Percentiles rank a stretch among this genome's conserved stretches.
Conservation (phyloP, 805 yeast species). For the Kodamaea restingae region DNA sequence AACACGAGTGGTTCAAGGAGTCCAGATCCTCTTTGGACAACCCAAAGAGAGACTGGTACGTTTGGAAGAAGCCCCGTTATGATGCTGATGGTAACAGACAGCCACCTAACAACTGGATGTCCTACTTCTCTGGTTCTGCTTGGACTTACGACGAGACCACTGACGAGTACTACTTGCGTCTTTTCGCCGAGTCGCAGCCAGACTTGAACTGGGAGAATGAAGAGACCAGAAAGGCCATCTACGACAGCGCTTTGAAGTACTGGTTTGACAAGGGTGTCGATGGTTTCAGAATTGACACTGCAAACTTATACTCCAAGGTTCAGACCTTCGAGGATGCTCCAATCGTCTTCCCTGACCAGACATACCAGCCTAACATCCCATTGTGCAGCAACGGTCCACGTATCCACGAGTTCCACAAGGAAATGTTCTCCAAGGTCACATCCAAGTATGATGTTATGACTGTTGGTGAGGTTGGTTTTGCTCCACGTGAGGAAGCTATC, state of each 20-base stretch:
- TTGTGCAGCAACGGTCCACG: constrained; percentile 47
- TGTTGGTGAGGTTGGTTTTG: constrained; percentile 53
- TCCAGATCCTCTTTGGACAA: constrained; percentile 47
- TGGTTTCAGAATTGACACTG: constrained; percentile 58
- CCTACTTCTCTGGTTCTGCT: constrained; percentile 51
- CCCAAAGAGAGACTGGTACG: constrained; percentile 59
- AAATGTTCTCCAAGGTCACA: constrained; percentile 41
- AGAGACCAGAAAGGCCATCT: constrained; percentile 36
- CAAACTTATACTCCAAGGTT: constrained; percentile 49
- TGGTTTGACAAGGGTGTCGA: constrained; percentile 57
- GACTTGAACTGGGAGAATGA: constrained; percentile 61
- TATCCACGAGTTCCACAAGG: constrained; percentile 55
- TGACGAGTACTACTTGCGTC: constrained; percentile 51
- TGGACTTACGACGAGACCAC: constrained; percentile 55
- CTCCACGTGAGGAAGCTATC: constrained; percentile 38
- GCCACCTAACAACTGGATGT: constrained; percentile 57
- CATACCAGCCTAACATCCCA: constrained; percentile 36
- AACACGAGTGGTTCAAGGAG: constrained; percentile 57
- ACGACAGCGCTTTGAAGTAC: constrained; percentile 45
- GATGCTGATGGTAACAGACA: constrained; percentile 47
- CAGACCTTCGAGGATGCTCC: constrained; percentile 48
- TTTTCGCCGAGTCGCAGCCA: constrained; percentile 54
- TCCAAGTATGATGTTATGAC: constrained; percentile 50
- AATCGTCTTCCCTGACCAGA: constrained; percentile 35
- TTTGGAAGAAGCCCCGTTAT: constrained; percentile 50